Conservation (phyloP, 495 filamentous ascomycete genomes). For the Venustampulla echinocandica region DNA sequence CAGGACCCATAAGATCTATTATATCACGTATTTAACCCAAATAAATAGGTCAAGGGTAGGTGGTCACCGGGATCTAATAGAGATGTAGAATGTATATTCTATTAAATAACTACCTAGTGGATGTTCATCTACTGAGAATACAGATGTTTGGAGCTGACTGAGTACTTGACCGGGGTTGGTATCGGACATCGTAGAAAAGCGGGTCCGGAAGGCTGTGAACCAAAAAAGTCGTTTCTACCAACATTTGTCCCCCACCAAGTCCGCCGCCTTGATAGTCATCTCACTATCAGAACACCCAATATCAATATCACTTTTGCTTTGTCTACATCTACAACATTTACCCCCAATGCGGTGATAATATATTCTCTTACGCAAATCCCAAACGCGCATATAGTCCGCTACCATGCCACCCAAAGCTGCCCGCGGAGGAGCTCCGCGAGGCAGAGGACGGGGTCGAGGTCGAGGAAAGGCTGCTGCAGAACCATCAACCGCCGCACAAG, state of each 20-base stretch:
- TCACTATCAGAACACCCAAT: neutral
- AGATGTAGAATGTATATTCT: too few relatives aligned
- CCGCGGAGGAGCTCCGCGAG: conserved; percentile 6
- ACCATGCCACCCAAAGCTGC: conserved; percentile 16
- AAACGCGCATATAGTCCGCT: neutral
- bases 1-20: too few relatives aligned
- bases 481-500: neutral
- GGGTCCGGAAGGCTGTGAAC: conserved; percentile 5
- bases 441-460: conserved; percentile 14
- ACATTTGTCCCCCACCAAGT: conserved; percentile 8
- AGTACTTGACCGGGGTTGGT: too few relatives aligned
- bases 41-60: too few relatives aligned
- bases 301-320: neutral
- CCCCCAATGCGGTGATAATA: conserved; percentile 5
- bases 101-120: too few relatives aligned
- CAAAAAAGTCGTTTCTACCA: conserved; percentile 3
- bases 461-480: conserved; percentile 9
- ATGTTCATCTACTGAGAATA: too few relatives aligned
- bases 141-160: too few relatives aligned
- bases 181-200: too few relatives aligned
- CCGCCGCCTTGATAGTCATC: conserved; percentile 1
- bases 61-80: too few relatives aligned
- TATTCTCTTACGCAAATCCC: neutral
- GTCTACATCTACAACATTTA: neutral
- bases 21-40: too few relatives aligned